Evolutionary conservation across 2,329 filamentous ascomycete genomes (phyloP).

Genomic region (Mycosphaerella sp.): DNA sequence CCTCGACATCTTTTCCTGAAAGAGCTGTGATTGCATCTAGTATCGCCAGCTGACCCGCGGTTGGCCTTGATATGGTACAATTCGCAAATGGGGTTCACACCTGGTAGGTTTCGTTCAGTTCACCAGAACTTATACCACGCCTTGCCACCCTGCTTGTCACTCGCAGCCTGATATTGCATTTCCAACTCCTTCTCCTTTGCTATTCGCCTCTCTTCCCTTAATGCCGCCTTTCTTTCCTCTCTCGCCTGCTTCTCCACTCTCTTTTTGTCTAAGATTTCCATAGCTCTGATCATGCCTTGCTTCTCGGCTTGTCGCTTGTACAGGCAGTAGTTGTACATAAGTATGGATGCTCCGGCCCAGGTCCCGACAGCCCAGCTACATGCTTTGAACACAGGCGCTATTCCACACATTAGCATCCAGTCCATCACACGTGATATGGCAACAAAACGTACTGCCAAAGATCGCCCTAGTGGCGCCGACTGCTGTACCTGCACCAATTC

Average conservation of each 20-base stretch:
- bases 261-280: conserved; percentile 72
- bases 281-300: conserved; percentile 74
- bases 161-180: conserved; percentile 28
- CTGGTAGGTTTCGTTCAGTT: not conserved
- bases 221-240: conserved; percentile 40
- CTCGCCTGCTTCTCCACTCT: conserved; percentile 55
- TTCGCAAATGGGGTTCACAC: too few species aligned
- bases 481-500: conserved; percentile 72
- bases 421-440: not conserved
- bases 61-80: too few species aligned
- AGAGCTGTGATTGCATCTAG: too few species aligned
- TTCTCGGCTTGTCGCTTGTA: conserved; percentile 66
- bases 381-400: conserved; percentile 57
- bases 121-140: conserved; percentile 36
- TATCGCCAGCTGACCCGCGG: too few species aligned
- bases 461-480: conserved; percentile 69
- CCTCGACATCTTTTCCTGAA: too few species aligned
- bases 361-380: conserved; percentile 81
- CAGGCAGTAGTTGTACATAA: conserved; percentile 79
- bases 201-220: conserved; percentile 36
- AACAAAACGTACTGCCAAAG: conserved; percentile 57
- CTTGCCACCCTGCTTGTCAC: conserved; percentile 25
- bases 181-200: conserved; percentile 41
- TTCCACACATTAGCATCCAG: conserved; percentile 14
- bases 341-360: conserved; percentile 63